Percentiles rank a stretch among this genome's conserved stretches.
Evolutionary conservation across 148 eudicot species (phyloP).

Genomic region (Tetragonia tetragonoides): DNA sequence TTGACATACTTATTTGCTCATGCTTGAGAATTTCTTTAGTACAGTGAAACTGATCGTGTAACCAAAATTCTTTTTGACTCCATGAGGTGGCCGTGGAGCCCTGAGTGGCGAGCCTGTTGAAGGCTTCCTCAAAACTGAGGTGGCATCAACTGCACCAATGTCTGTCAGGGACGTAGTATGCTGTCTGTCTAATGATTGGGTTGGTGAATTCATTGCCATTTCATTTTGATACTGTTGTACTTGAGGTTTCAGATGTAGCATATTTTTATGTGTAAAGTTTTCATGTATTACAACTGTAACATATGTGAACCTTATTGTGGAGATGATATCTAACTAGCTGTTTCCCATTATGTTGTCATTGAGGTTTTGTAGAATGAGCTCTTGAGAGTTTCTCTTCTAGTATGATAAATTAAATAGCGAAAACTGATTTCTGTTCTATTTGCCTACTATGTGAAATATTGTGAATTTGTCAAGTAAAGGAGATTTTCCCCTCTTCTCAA

Average conservation of each 20-base stretch:
- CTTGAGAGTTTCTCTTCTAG: neutral
- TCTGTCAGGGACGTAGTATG: neutral
- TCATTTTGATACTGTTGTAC: conserved; percentile 7
- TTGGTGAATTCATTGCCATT: conserved; percentile 22
- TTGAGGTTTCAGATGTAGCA: neutral
- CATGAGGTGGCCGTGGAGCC: conserved; percentile 12
- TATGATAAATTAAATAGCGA: neutral
- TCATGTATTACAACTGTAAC: conserved; percentile 14
- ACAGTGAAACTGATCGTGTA: neutral
- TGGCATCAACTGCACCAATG: conserved; percentile 9
- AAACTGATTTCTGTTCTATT: neutral
- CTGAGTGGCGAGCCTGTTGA: conserved; percentile 20
- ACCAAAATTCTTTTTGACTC: neutral
- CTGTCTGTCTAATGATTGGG: conserved; percentile 26
- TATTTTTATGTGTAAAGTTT: neutral
- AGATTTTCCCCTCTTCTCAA: too few species aligned
- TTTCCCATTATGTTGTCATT: neutral
- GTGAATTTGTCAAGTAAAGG: too few species aligned
- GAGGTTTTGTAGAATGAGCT: neutral
- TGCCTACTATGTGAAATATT: too few species aligned
- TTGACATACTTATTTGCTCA: conserved; percentile 25
- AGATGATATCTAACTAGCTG: neutral
- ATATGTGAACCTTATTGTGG: conserved; percentile 5
- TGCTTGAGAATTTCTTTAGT: conserved; percentile 22
- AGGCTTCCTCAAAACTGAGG: conserved; percentile 6